Base-by-base conservation (phyloP, 106 monocot genomes). In the Gastrodia elata region DNA sequence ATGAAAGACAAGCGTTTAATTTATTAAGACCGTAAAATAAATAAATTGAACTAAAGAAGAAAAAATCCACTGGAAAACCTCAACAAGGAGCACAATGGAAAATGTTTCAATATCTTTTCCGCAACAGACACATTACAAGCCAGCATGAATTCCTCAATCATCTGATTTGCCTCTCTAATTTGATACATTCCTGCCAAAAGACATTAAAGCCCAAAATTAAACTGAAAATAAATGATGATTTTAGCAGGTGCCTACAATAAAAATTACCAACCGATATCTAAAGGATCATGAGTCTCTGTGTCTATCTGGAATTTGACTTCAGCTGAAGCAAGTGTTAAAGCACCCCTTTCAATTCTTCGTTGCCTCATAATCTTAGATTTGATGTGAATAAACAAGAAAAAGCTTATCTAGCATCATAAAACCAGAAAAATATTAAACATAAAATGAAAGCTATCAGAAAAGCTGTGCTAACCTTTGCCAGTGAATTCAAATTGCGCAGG, bases 261-360 rank as follows among this genome's bases (percentile, higher is more conserved):
- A 67, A 83, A n/a, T n/a, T 27, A 38, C 65, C 18, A 81, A 98
- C 97, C 97, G 76, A 98, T 98, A 70, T 98, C 97, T 70, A 98
- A 80, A 58, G 97, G 97, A 83, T 98, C 97, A 76, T 91, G 97
- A 70, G 97, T 98, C 87, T 98, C 97, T 27, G 93, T 98, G 72
- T 98, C 97, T 80, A 98, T 93, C 74, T 93, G 84, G 73, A 98
- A 98, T 80, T 98, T 98, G 71, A 98, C 97, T 91, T 98, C 97
- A 80, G 97, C 93, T 43, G 97, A 98, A 81, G 97, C 97, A 83
- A 98, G 93, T 74, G 97, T 98, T 55, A 98, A 84, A 26, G 97
- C 97, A 64, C 97, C 97, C 82, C 93, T 93, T 38, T 98, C 97
- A 78, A 86, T 81, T 68, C 97, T 78, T 72, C 93, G 78, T 32